Evolutionary conservation across 2,329 filamentous ascomycete species (phyloP).

Genomic region (Xylariaceae sp.): DNA sequence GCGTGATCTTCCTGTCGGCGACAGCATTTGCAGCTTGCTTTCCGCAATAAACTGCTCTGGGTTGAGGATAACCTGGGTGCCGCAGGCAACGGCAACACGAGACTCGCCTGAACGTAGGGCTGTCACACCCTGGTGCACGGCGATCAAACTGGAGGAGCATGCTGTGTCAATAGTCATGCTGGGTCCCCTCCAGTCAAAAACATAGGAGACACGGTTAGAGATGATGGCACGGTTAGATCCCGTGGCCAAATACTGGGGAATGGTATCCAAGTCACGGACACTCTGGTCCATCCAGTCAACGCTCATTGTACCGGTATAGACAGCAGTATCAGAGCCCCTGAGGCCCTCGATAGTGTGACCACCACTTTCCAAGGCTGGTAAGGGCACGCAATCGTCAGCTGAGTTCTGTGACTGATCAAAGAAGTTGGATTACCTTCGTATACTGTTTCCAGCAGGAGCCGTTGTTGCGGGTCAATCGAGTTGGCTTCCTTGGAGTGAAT

Average conservation of each 20-base stretch:
- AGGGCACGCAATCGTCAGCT: slow-evolving; percentile 1
- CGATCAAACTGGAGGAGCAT: slow-evolving; percentile 39
- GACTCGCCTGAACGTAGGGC: slow-evolving; percentile 26
- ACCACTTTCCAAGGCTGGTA: slow-evolving; percentile 4
- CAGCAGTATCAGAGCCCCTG: slow-evolving; percentile 1
- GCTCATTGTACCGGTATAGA: slow-evolving; percentile 7
- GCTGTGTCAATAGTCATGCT: slow-evolving; percentile 43
- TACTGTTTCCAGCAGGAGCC: slow-evolving; percentile 10
- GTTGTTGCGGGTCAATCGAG: slow-evolving; percentile 12
- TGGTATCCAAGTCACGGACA: slow-evolving; percentile 10
- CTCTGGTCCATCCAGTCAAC: slow-evolving; percentile 11
- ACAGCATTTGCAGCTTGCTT: slow-evolving; percentile 28
- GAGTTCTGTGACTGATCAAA: slow-evolving; percentile 1
- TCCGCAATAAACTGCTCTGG: slow-evolving; percentile 10
- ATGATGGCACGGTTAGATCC: slow-evolving; percentile 34
- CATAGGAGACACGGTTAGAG: slow-evolving; percentile 25
- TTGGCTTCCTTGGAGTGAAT: slow-evolving; percentile 16
- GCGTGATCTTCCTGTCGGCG: slow-evolving; percentile 27
- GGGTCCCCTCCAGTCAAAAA: slow-evolving; percentile 37
- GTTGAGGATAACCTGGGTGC: slow-evolving; percentile 12
- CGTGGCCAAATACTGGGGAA: slow-evolving; percentile 17
- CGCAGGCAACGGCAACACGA: slow-evolving; percentile 13
- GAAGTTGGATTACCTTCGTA: slow-evolving; percentile 8
- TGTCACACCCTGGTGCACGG: slow-evolving; percentile 30
- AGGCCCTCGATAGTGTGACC: slow-evolving; percentile 8